A percentile compares a stretch with the other conserved stretches of the same genome.
phyloP scores from a whole-genome alignment of 176 grass and related monocot genomes.

The Zea luxurians region DNA sequence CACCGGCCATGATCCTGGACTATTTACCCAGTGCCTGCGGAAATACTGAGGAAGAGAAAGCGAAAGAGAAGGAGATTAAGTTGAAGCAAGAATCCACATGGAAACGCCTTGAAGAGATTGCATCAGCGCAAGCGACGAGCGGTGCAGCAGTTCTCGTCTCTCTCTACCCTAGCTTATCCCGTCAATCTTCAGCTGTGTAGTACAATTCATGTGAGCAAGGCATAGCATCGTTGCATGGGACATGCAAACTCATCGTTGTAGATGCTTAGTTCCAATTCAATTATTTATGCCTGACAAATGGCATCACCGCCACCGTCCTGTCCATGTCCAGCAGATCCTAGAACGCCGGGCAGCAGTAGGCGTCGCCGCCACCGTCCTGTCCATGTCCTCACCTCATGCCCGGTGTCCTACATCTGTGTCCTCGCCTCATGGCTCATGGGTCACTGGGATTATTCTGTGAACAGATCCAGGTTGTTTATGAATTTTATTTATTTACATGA shows the following conservation, averaged over 20 bases:
- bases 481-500: too few relatives aligned
- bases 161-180: conserved; percentile 30
- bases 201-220: not conserved
- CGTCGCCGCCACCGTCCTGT: not conserved
- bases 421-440: too few relatives aligned
- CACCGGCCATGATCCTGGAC: conserved; percentile 60
- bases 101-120: conserved; percentile 73
- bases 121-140: conserved; percentile 61
- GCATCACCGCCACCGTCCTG: conserved; percentile 26
- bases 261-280: not conserved
- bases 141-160: conserved; percentile 63
- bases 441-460: too few relatives aligned
- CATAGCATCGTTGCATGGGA: too few relatives aligned
- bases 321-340: conserved; percentile 43
- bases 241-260: not conserved
- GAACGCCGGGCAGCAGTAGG: conserved; percentile 69
- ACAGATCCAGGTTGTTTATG: too few relatives aligned
- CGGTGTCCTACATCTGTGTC: too few relatives aligned
- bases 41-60: conserved; percentile 62
- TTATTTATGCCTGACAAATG: not conserved
- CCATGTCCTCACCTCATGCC: too few relatives aligned
- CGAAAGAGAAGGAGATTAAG: conserved; percentile 58
- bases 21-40: conserved; percentile 51
- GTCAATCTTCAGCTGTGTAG: conserved; percentile 50
- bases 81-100: conserved; percentile 61